Conservation (phyloP, 257 asterid species). For the Fraxinus excelsior region DNA sequence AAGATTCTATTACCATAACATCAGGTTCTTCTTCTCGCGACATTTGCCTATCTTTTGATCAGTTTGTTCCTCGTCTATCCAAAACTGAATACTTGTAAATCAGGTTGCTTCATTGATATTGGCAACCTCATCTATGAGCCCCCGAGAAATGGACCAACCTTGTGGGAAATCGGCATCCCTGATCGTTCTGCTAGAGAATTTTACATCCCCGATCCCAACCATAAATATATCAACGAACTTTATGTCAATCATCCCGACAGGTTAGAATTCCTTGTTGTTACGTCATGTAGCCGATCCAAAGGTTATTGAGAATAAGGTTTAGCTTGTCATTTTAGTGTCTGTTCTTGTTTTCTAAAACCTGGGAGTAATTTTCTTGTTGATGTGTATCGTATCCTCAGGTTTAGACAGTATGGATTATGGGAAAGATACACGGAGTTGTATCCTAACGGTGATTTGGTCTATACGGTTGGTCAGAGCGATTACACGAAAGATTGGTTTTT, state of each 20-base stretch:
- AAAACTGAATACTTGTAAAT: not conserved
- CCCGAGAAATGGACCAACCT: slow-evolving; percentile 73
- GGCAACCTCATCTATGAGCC: slow-evolving; percentile 59
- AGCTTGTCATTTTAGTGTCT: not conserved
- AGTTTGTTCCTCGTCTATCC: not conserved
- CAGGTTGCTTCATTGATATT: slow-evolving; percentile 49
- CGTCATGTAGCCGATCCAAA: not conserved
- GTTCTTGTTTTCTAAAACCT: too few species aligned
- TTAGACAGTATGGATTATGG: slow-evolving; percentile 77
- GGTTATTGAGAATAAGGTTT: not conserved
- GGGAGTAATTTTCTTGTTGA: not conserved
- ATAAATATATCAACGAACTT: slow-evolving; percentile 59
- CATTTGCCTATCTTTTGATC: not conserved
- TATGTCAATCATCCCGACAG: slow-evolving; percentile 63
- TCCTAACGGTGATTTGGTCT: slow-evolving; percentile 60
- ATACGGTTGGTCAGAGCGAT: slow-evolving; percentile 63
- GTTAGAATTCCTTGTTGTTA: slow-evolving; percentile 22
- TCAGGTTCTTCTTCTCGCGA: slow-evolving; percentile 40
- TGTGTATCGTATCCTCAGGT: slow-evolving; percentile 33
- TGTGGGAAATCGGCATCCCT: slow-evolving; percentile 86
- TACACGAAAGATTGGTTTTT: slow-evolving; percentile 71
- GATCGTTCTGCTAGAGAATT: slow-evolving; percentile 70
- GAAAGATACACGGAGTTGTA: slow-evolving; percentile 67
- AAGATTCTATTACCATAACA: slow-evolving; percentile 39
- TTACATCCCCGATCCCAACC: slow-evolving; percentile 68